Evolutionary conservation across 2,329 filamentous ascomycete species (phyloP), one percentile per base, ranked within the genome.

Genomic region (Tolypocladium tundrense): DNA sequence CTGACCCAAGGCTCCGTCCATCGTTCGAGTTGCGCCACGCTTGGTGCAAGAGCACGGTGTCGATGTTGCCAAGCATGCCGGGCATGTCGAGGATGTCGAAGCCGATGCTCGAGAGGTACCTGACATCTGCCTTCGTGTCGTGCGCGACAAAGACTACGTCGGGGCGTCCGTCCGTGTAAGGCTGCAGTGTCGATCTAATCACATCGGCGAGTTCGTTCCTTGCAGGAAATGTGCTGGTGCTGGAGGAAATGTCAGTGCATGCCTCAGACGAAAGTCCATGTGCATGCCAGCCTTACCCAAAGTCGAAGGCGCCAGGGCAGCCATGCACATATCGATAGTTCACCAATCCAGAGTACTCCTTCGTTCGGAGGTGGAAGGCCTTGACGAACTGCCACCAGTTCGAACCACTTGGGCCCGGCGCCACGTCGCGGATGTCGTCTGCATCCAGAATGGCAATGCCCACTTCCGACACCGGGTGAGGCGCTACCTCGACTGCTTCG

Each of bases 361-460:
- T 74, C 61, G 96, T 84, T 54, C 89, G 84, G 60, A 96, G 83
- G 70, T 99, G 94, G 33, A 87, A 82, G 14, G 82, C 83, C 37
- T 82, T 76, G 62, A 97, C 88, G 55, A 79, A 71, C 0, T 75
- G 65, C 62, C 83, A 81, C 91, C 92, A 97, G 42, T 84, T 78
- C 45, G 74, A 65, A 3, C 86, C 90, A 33, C 76, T 71, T 2
- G 74, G 65, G 0, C 89, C 89, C 3, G 89, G 88, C 0, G 82
- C 66, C 0, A 85, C 60, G 9, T 70, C 73, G 1, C 72, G 65
- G 27, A 91, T 68, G 42, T 80, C 71, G 5, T 71, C 64, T 1
- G 88, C 91, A 68, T 97, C 91, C 0, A 97, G 77, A 3, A 87
- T 86, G 1, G 90, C 87, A 45, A 99, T 77, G 1, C 94, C 94